Evolutionary conservation across 108 stramenopile genomes (phyloP).

Genomic region (Licmophora abbreviata): DNA sequence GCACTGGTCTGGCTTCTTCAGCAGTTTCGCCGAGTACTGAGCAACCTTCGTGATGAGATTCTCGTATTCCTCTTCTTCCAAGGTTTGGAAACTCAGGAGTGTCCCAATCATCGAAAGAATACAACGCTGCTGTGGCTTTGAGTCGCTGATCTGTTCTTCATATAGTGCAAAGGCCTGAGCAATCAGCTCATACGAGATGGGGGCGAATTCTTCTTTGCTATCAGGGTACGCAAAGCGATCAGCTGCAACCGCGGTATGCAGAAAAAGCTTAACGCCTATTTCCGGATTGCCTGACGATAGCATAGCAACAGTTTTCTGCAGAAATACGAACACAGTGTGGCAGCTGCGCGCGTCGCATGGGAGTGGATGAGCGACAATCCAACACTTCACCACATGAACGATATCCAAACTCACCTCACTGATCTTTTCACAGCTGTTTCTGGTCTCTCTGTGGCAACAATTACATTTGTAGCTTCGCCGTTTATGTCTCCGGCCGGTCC

Average conservation of each 20-base stretch:
- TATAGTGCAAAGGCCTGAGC: conserved; percentile 90
- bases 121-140: conserved; percentile 72
- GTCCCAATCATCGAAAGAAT: conserved; percentile 85
- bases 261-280: conserved; percentile 73
- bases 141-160: conserved; percentile 87
- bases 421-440: conserved; percentile 1
- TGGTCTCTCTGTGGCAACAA: neutral
- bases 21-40: conserved; percentile 89
- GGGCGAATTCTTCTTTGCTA: conserved; percentile 29
- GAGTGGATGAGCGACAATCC: neutral
- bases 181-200: conserved; percentile 93
- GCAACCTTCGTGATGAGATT: conserved; percentile 90
- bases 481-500: neutral
- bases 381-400: conserved; percentile 3
- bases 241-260: conserved; percentile 85
- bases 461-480: conserved; percentile 1
- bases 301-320: conserved; percentile 84
- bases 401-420: neutral
- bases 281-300: conserved; percentile 70
- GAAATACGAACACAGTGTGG: conserved; percentile 90
- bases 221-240: conserved; percentile 42
- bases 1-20: conserved; percentile 95
- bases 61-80: conserved; percentile 85
- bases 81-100: conserved; percentile 53
- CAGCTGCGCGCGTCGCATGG: conserved; percentile 25